Percentiles rank a stretch among this genome's conserved stretches.
Evolutionary conservation across 768 basidiomycete species (phyloP).

Genomic region (Bullera alba): DNA sequence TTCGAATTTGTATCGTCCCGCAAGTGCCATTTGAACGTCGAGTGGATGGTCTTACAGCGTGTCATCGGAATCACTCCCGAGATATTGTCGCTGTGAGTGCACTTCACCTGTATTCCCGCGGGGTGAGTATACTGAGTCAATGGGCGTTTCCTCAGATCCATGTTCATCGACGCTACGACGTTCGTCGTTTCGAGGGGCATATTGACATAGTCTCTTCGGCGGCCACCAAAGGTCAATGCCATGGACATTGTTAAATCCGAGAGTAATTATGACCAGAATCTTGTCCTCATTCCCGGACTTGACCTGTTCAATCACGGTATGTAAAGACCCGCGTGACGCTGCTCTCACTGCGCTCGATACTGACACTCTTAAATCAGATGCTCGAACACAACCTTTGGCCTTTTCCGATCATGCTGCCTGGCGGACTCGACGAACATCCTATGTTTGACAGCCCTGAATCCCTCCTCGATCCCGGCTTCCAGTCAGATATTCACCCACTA

Average conservation of each 20-base stretch:
- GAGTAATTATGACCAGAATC: slow-evolving; percentile 49
- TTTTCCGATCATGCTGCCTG: no score
- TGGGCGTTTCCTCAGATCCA: slow-evolving; percentile 62
- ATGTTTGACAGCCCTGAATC: slow-evolving; percentile 60
- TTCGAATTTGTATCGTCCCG: slow-evolving; percentile 69
- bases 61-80: slow-evolving; percentile 47
- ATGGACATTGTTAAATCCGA: slow-evolving; percentile 22
- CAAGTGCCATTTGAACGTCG: slow-evolving; percentile 55
- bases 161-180: slow-evolving; percentile 64
- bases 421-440: slow-evolving; percentile 23
- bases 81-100: slow-evolving; percentile 61
- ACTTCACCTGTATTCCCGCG: background rate
- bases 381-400: slow-evolving; percentile 68
- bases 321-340: no score
- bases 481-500: slow-evolving; percentile 82
- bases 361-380: slow-evolving; percentile 48
- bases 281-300: slow-evolving; percentile 77
- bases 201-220: slow-evolving; percentile 77
- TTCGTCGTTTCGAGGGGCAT: slow-evolving; percentile 81
- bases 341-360: no score
- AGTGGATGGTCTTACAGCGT: slow-evolving; percentile 57
- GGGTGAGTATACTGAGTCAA: background rate
- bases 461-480: slow-evolving; percentile 48
- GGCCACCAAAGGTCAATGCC: slow-evolving; percentile 48
- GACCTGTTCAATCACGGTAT: slow-evolving; percentile 86